Base-by-base conservation (phyloP, 176 grass and related monocot genomes). In the Poa annua region DNA sequence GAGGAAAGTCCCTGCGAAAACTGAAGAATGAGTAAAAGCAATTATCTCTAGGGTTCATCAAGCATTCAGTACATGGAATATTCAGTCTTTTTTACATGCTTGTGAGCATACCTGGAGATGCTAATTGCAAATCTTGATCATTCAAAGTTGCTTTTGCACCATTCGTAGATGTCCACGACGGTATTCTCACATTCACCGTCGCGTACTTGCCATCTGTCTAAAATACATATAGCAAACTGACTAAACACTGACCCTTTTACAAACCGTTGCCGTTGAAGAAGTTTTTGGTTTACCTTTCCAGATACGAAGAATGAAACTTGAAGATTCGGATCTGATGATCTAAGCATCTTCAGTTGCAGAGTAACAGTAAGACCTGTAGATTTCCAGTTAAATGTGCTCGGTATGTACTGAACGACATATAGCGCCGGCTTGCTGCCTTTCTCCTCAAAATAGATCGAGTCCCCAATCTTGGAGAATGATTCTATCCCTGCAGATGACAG, bases 371-470 rank as follows among this genome's bases (percentile, higher is more conserved):
- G 74, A 32, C 93, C 96, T 50, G 78, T 54, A 72, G 80, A 77
- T 42, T 56, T 88, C 96, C 96, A 98, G 38, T 80, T 95, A 70
- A 95, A 98, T 15, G 88, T 90, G 85, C 90, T 98, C 15, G 96
- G 85, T 90, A 93, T 78, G 77, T 83, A 95, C 81, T 95, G 96
- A 86, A 93, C 88, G 35, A 98, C 60, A 32, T 98, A 95, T 0
- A 98, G 63, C 8, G 65, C 75, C 4, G 88, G 86, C 29, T 13
- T 89, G 22, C 39, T 66, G 45, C 91, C 92, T 80, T 90, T 93
- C 47, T 93, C 83, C 75, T 93, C 96, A 21, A 98, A 98, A 36
- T 98, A 98, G 34, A 98, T 93, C 8, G 96, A 93, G 88, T 98
- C 87, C 45, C 92, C 92, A 53, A 98, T 66, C 65, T 98, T 98